These are phyloP conservation scores for Suhomyces atakaporum DNA, from an alignment of 1,139 yeast species.

Conservation along the genomic window DNA sequence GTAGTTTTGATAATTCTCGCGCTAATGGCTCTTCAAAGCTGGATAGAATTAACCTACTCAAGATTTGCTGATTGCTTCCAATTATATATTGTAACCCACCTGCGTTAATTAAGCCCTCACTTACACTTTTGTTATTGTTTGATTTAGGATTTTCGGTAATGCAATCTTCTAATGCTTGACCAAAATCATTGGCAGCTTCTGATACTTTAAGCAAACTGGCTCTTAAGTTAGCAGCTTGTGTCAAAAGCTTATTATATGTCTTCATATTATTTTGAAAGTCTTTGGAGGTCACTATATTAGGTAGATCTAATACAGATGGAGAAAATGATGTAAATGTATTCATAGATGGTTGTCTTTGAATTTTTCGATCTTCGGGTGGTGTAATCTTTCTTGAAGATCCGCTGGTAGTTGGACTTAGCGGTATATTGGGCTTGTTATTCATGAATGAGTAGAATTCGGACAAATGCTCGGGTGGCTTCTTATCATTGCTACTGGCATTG, in stretches of 20 bases:
- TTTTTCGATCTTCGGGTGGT: conserved; percentile 13
- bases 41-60: conserved; percentile 55
- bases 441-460: conserved; percentile 56
- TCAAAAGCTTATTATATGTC: conserved; percentile 49
- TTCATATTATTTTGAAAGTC: conserved; percentile 55
- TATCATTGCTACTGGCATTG: background rate
- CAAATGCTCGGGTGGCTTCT: conserved; percentile 49
- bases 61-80: conserved; percentile 75
- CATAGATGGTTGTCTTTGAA: conserved; percentile 33
- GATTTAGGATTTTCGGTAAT: conserved; percentile 58
- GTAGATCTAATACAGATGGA: conserved; percentile 59
- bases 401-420: conserved; percentile 13
- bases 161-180: conserved; percentile 63
- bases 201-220: conserved; percentile 53
- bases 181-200: conserved; percentile 71
- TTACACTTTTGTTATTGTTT: conserved; percentile 62
- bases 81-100: conserved; percentile 78
- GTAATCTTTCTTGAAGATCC: conserved; percentile 10
- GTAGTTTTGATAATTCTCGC: conserved; percentile 44
- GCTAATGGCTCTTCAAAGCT: conserved; percentile 60
- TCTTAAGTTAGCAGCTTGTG: conserved; percentile 55
- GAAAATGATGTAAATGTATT: conserved; percentile 43
- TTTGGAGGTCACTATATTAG: conserved; percentile 57
- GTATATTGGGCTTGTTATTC: conserved; percentile 28
- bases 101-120: conserved; percentile 69